Base-by-base conservation (phyloP, 805 yeast species). In the Pachysolen tannophilus region DNA sequence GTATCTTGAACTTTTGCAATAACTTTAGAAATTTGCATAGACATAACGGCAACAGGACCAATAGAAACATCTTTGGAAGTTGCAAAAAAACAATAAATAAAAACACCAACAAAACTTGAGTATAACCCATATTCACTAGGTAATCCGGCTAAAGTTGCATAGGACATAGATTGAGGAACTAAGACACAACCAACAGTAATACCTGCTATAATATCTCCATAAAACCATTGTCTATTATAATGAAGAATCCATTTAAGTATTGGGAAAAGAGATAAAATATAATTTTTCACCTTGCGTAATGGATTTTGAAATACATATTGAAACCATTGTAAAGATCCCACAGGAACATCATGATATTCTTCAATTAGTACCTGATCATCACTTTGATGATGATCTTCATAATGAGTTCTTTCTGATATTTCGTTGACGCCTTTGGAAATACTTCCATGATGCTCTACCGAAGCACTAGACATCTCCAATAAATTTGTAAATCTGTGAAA, bases 11-110 rank as follows among this genome's bases (percentile, higher is more conserved):
- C 92, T 33, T 65, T 63, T 19, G 75, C 68, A 37, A 88, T 68
- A 37, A 84, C 86, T 54, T 80, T 83, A 33, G 88, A 78, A 24
- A 84, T 86, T 55, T 86, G 88, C 44, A 76, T 56, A 11, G 94
- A 82, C 95, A 88, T 87, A 38, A 88, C 97, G 9, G 97, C 97
- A 25, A 88, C 97, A 8, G 97, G 97, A 19, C 97, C 97, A 48
- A 88, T 87, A 41, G 94, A 82, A 26, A 88, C 95, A 66, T 88
- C 97, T 58, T 88, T 88, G 17, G 94, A 82, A 10, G 97, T 88
- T 10, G 97, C 97, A 60, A 88, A 88, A 49, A 88, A 72, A 33
- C 94, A 81, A 57, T 88, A 88, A 34, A 82, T 74, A 50, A 86
- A 71, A 9, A 87, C 94, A 52, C 97, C 97, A 31, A 88, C 79